Percentiles rank a stretch among this genome's conserved stretches.
phyloP scores from a whole-genome alignment of 129 eudicot species.

The Ambrosia artemisiifolia region DNA sequence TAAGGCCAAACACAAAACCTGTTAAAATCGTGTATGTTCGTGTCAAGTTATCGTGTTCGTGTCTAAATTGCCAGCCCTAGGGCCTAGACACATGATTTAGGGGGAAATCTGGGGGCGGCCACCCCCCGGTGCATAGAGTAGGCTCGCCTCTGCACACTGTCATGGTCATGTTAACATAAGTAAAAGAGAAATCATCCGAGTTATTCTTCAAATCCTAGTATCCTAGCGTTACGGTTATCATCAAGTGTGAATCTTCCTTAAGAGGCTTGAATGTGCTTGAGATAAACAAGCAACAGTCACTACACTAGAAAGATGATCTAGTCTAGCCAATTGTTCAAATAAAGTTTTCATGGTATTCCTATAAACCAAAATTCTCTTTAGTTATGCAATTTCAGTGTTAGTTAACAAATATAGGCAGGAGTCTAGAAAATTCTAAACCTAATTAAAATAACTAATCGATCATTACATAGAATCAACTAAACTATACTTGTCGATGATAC shows the following conservation, averaged over 20 bases:
- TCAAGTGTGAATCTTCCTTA: no score
- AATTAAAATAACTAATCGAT: conserved; percentile 5
- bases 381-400: not conserved
- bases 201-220: not conserved
- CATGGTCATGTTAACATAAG: not conserved
- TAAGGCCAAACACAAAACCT: no score
- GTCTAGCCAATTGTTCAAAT: not conserved
- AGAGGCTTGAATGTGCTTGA: no score
- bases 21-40: no score
- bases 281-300: not conserved
- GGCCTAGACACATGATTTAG: no score
- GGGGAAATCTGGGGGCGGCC: no score
- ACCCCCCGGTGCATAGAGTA: no score
- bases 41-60: no score
- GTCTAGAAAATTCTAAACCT: not conserved
- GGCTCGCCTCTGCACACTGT: not conserved
- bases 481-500: not conserved
- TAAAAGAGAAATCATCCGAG: not conserved
- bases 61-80: no score
- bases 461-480: not conserved
- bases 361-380: not conserved
- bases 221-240: no score
- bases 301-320: not conserved
- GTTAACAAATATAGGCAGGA: not conserved
- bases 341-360: not conserved